Evolutionary conservation across 1,284 basidiomycete species (phyloP).

Genomic region (Ganoderma sinense): DNA sequence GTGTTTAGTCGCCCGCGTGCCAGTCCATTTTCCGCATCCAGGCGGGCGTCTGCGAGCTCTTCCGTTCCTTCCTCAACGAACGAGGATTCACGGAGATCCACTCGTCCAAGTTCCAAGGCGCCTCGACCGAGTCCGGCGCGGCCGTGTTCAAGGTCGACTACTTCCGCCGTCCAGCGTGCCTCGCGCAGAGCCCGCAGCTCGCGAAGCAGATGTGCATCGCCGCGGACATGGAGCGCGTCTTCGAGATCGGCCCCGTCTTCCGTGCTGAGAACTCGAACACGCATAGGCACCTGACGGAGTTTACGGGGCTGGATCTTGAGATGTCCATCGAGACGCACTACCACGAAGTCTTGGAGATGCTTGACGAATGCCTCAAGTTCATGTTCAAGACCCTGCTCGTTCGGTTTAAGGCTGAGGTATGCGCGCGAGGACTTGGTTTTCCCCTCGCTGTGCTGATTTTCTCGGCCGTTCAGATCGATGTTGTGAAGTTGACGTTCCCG

Average conservation of each 20-base stretch:
- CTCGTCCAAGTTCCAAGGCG: constrained; percentile 74
- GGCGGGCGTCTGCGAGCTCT: constrained; percentile 67
- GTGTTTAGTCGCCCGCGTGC: constrained; percentile 58
- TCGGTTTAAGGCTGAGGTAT: constrained; percentile 45
- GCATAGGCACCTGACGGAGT: constrained; percentile 79
- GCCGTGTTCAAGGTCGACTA: constrained; percentile 79
- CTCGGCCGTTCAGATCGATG: constrained; percentile 50
- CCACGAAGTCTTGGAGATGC: constrained; percentile 55
- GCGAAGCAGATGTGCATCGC: constrained; percentile 83
- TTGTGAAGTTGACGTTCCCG: constrained; percentile 66
- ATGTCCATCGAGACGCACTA: constrained; percentile 79
- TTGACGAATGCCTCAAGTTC: constrained; percentile 48
- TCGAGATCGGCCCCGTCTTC: constrained; percentile 79
- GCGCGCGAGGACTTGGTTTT: constrained; percentile 1
- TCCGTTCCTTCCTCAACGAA: constrained; percentile 66
- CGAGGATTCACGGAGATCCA: constrained; percentile 73
- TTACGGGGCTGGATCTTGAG: constrained; percentile 77
- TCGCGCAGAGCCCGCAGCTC: constrained; percentile 76
- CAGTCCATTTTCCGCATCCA: constrained; percentile 77
- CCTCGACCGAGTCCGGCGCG: constrained; percentile 75
- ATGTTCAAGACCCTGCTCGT: constrained; percentile 47
- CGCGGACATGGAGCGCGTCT: constrained; percentile 75
- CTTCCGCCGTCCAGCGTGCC: constrained; percentile 70
- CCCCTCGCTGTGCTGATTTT: background rate
- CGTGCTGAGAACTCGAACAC: constrained; percentile 80